A percentile compares a stretch with the other conserved stretches of the same genome.
phyloP scores from a whole-genome alignment of 2,329 filamentous ascomycete species.

The Aspergillus awamori region DNA sequence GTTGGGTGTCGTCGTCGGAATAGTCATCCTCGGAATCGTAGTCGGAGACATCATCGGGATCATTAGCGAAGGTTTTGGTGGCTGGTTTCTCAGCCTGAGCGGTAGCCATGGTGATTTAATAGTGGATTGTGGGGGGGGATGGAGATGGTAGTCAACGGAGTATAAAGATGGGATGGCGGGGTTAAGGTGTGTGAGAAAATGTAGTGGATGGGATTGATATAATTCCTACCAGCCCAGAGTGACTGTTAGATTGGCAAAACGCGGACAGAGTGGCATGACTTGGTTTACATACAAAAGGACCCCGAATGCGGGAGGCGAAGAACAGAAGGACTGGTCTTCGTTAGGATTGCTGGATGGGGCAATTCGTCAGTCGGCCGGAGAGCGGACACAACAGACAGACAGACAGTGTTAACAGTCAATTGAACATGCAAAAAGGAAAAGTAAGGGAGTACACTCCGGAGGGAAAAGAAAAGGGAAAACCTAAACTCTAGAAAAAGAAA shows the following conservation, averaged over 20 bases:
- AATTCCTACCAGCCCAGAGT: not conserved
- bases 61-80: constrained; percentile 32
- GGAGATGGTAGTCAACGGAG: not conserved
- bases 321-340: not conserved
- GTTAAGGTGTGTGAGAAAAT: not conserved
- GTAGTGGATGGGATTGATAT: not conserved
- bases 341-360: not conserved
- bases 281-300: constrained; percentile 1
- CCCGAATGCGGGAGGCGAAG: not conserved
- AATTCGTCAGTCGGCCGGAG: not conserved
- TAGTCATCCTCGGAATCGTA: constrained; percentile 36
- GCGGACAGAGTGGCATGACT: not conserved
- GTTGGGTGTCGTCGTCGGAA: constrained; percentile 28
- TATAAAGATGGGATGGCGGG: not conserved
- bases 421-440: no score
- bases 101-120: constrained; percentile 19
- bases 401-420: no score
- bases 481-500: not conserved
- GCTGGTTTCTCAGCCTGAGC: constrained; percentile 35
- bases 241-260: no score
- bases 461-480: not conserved
- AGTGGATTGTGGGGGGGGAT: constrained; percentile 11
- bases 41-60: constrained; percentile 26
- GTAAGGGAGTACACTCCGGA: no score
- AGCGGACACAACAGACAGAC: no score